A percentile compares a stretch with the other conserved stretches of the same genome.
phyloP scores from a whole-genome alignment of 495 filamentous ascomycete genomes.

The Aspergillus funiculosus region DNA sequence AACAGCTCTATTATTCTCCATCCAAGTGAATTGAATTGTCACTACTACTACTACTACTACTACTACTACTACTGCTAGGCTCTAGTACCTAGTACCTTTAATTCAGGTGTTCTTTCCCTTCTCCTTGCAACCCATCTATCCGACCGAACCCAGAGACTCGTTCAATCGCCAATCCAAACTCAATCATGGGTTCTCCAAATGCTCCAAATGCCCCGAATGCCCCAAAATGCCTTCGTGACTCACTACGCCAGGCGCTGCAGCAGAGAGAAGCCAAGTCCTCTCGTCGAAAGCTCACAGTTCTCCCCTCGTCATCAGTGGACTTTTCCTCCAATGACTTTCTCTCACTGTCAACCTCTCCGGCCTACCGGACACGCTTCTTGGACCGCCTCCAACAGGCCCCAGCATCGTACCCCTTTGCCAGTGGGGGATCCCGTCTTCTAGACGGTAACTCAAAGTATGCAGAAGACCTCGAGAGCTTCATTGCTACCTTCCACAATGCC shows the following conservation, averaged over 20 bases:
- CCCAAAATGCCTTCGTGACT: slow-evolving; percentile 27
- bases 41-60: too few species aligned
- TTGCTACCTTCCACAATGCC: slow-evolving; percentile 63
- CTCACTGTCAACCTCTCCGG: slow-evolving; percentile 34
- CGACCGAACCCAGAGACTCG: too few species aligned
- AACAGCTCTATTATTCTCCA: too few species aligned
- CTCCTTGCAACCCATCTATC: too few species aligned
- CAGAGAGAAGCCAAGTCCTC: slow-evolving; percentile 39
- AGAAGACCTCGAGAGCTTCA: slow-evolving; percentile 56
- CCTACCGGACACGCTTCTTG: slow-evolving; percentile 28
- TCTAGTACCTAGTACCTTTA: too few species aligned
- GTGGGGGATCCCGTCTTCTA: slow-evolving; percentile 39
- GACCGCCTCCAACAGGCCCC: slow-evolving; percentile 29
- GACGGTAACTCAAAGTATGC: slow-evolving; percentile 65
- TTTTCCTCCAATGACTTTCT: slow-evolving; percentile 48
- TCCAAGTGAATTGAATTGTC: too few species aligned
- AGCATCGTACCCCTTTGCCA: slow-evolving; percentile 33
- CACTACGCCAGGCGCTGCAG: slow-evolving; percentile 34
- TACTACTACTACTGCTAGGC: too few species aligned
- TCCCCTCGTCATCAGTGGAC: slow-evolving; percentile 31
- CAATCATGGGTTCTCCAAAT: too few species aligned
- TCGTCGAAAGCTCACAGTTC: slow-evolving; percentile 41
- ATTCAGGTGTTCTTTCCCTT: too few species aligned
- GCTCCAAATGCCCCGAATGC: slow-evolving; percentile 4
- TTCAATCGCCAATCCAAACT: too few species aligned